Evolutionary conservation across 192 early-diverging fungal species (phyloP), one percentile per base, ranked within the genome.

Genomic region (Kappamyces sp.): DNA sequence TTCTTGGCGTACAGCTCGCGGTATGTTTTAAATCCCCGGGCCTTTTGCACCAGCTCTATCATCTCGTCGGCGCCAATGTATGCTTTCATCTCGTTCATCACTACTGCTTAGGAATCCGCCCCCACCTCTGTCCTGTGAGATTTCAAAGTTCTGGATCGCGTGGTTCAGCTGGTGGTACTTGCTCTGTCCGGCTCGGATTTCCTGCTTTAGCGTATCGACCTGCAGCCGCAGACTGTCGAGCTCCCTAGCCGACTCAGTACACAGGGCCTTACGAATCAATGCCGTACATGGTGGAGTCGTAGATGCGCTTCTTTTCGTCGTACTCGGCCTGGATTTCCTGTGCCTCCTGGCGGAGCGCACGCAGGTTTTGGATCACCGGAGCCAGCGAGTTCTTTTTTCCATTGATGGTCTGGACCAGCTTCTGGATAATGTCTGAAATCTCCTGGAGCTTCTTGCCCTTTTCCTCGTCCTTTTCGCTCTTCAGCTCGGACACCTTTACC

Each of bases 51-150:
- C 2, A 53, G 54, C 62, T 84, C 81, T 8, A 75, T 45, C 5
- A 58, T 64, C 8, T 84, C 81, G 59, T 83, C 81, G 9, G 74
- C 80, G 32, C 81, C 81, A 59, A 84, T 81, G 67, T 82, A 82
- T 1, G 74, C 74, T 53, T 79, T 84, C 69, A 78, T 81, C 64
- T 83, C 81, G 15, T 76, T 67, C 68, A 82, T 66, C 30, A 80
- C 79, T 77, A 45, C 5, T 22, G 22, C 22, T 22, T 22, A 22
- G 35, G 37, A n/a, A 32, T 45, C 12, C 35, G 39, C 35, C 12
- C 39, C 22, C 11, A 80, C 77, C 70, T 68, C 73, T 73, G 32
- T 81, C 77, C 37, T 77, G 70, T 15, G 66, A 33, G 32, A 78
- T 67, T 31, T 80, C 80, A 14, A 52, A 40, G 5, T 68, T 35